phyloP scores from a whole-genome alignment of 1,139 yeast genomes.

The Geotrichum carabidarum region DNA sequence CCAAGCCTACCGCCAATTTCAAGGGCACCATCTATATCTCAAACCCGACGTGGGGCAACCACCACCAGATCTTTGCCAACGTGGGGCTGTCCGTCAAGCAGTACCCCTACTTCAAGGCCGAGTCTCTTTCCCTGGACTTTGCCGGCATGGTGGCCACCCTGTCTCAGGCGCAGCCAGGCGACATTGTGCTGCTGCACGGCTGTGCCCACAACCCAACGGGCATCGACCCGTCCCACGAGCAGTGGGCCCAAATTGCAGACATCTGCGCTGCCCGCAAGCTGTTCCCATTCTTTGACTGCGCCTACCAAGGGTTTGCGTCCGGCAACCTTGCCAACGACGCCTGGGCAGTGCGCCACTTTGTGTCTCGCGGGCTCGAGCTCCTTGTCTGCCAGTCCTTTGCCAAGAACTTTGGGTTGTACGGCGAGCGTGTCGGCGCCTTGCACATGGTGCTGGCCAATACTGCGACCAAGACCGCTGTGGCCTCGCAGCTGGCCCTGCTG shows the following conservation, averaged over 20 bases:
- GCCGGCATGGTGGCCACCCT: slow-evolving; percentile 38
- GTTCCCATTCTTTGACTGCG: slow-evolving; percentile 80
- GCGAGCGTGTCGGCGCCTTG: slow-evolving; percentile 92
- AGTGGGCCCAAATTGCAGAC: slow-evolving; percentile 70
- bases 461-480: slow-evolving; percentile 43
- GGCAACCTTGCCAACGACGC: slow-evolving; percentile 57
- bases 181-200: slow-evolving; percentile 74
- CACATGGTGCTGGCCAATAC: slow-evolving; percentile 45
- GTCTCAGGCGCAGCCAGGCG: slow-evolving; percentile 29
- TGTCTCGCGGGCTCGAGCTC: slow-evolving; percentile 46
- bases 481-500: slow-evolving; percentile 73
- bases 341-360: slow-evolving; percentile 44
- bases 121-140: slow-evolving; percentile 58
- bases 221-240: slow-evolving; percentile 73
- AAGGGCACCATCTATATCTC: slow-evolving; percentile 61
- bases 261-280: slow-evolving; percentile 53
- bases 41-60: slow-evolving; percentile 96
- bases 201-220: slow-evolving; percentile 98
- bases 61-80: slow-evolving; percentile 68
- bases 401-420: slow-evolving; percentile 94
- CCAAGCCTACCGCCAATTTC: slow-evolving; percentile 23
- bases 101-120: slow-evolving; percentile 79
- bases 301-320: slow-evolving; percentile 89
- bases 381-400: slow-evolving; percentile 89
- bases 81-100: slow-evolving; percentile 58